Percentiles rank a stretch among this genome's conserved stretches.
phyloP scores from a whole-genome alignment of 2,329 filamentous ascomycete species.

The Venturia aucupariae region DNA sequence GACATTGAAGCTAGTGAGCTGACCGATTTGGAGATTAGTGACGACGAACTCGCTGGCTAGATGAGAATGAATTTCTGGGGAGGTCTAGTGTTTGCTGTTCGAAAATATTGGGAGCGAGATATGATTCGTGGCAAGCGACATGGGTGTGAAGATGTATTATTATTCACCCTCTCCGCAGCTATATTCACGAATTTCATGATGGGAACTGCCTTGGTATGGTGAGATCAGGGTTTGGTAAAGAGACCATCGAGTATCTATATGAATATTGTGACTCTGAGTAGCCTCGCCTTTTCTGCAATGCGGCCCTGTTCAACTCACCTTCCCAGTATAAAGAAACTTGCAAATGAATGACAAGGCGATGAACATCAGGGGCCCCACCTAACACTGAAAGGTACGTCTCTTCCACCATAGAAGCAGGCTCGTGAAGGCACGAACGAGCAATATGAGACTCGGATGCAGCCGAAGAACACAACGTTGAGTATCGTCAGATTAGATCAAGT shows the following conservation, averaged over 20 bases:
- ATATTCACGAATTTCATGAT: background rate
- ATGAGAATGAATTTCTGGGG: background rate
- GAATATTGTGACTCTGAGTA: too few species aligned
- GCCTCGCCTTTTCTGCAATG: too few species aligned
- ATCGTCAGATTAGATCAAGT: slow-evolving; percentile 57
- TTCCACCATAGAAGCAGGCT: too few species aligned
- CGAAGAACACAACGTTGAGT: background rate
- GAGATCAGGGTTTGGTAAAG: background rate
- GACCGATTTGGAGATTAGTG: background rate
- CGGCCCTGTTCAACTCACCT: too few species aligned
- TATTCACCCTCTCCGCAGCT: background rate
- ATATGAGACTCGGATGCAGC: too few species aligned
- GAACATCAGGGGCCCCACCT: too few species aligned
- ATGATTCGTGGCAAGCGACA: background rate
- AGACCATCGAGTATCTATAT: too few species aligned
- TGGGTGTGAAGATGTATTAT: background rate
- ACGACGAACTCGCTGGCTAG: slow-evolving; percentile 1
- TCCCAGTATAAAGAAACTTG: too few species aligned
- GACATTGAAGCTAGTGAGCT: slow-evolving; percentile 4
- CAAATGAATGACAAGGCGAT: too few species aligned
- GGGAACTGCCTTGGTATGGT: background rate
- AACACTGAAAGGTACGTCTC: too few species aligned
- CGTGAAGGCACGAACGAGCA: too few species aligned
- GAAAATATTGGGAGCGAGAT: background rate
- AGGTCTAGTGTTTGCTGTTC: background rate